phyloP scores from a whole-genome alignment of 148 eudicot species.

The Hydrangea macrophylla region DNA sequence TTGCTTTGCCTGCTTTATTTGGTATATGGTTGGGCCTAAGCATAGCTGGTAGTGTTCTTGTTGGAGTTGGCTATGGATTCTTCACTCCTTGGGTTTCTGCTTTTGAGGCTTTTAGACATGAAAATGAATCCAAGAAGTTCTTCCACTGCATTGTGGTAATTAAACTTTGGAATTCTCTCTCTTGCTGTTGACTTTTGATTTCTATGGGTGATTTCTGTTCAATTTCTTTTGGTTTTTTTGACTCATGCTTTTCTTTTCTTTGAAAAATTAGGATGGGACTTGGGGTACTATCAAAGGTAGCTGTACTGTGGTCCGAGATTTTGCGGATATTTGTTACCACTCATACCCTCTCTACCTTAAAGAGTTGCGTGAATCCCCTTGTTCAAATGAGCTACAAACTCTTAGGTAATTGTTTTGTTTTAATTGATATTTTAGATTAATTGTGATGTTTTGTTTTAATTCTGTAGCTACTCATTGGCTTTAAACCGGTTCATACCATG shows the following conservation, averaged over 20 bases:
- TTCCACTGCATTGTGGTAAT: slow-evolving; percentile 89
- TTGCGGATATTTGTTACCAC: slow-evolving; percentile 75
- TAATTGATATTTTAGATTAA: not conserved
- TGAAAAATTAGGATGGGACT: slow-evolving; percentile 75
- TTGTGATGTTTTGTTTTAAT: not conserved
- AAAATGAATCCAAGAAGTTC: slow-evolving; percentile 57
- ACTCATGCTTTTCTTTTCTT: slow-evolving; percentile 5
- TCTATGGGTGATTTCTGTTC: not conserved
- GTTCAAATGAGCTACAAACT: slow-evolving; percentile 53
- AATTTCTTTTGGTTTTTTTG: not conserved
- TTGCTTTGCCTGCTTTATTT: slow-evolving; percentile 75
- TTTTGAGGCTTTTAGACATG: slow-evolving; percentile 86
- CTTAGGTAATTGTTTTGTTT: slow-evolving; percentile 54
- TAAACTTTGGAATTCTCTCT: not conserved
- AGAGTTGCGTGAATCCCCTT: slow-evolving; percentile 63
- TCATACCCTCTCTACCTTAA: slow-evolving; percentile 73
- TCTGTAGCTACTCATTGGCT: not conserved
- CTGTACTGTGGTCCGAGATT: slow-evolving; percentile 85
- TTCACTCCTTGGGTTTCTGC: slow-evolving; percentile 93
- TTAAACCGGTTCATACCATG: not conserved
- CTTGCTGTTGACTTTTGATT: not conserved
- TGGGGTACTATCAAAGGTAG: slow-evolving; percentile 83
- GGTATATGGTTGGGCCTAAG: slow-evolving; percentile 81
- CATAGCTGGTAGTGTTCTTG: slow-evolving; percentile 75
- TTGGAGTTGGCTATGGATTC: slow-evolving; percentile 93